Conservation (phyloP, 805 yeast genomes). For the Suhomyces pyralidae region DNA sequence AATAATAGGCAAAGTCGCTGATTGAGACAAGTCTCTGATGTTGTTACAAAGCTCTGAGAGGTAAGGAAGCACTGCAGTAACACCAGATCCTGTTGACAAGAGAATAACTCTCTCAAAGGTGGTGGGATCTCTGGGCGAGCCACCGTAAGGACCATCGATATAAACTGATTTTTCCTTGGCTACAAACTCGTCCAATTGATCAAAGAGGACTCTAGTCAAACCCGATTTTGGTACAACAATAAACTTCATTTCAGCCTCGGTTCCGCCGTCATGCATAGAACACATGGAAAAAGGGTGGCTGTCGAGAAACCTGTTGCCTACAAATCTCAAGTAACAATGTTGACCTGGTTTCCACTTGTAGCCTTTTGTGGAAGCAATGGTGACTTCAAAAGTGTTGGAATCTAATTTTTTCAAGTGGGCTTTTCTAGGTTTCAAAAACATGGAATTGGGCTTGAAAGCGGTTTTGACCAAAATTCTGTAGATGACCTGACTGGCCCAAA, state of each 20-base stretch:
- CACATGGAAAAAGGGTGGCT: constrained; percentile 57
- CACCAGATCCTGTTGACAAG: constrained; percentile 51
- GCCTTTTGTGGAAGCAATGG: constrained; percentile 33
- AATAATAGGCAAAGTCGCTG: constrained; percentile 10
- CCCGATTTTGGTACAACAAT: constrained; percentile 48
- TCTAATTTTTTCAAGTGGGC: constrained; percentile 28
- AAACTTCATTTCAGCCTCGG: constrained; percentile 35
- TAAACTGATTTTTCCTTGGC: constrained; percentile 29
- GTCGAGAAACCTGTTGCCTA: constrained; percentile 43
- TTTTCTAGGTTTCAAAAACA: constrained; percentile 37
- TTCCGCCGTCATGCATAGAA: constrained; percentile 23
- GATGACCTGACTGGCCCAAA: constrained; percentile 49
- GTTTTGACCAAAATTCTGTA: constrained; percentile 48
- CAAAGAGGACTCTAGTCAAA: constrained; percentile 36
- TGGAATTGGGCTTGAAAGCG: constrained; percentile 41
- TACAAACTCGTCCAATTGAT: constrained; percentile 27
- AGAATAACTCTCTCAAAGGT: constrained; percentile 44
- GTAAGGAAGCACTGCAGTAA: constrained; percentile 49
- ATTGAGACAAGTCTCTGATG: constrained; percentile 4
- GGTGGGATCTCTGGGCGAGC: constrained; percentile 42
- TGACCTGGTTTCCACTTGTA: constrained; percentile 54
- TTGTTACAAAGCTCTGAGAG: constrained; percentile 23
- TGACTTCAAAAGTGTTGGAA: constrained; percentile 29
- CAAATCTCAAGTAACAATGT: constrained; percentile 49
- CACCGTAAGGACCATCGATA: constrained; percentile 61